Conservation (phyloP, 2,329 filamentous ascomycete genomes). For the Ophiostoma populinum region DNA sequence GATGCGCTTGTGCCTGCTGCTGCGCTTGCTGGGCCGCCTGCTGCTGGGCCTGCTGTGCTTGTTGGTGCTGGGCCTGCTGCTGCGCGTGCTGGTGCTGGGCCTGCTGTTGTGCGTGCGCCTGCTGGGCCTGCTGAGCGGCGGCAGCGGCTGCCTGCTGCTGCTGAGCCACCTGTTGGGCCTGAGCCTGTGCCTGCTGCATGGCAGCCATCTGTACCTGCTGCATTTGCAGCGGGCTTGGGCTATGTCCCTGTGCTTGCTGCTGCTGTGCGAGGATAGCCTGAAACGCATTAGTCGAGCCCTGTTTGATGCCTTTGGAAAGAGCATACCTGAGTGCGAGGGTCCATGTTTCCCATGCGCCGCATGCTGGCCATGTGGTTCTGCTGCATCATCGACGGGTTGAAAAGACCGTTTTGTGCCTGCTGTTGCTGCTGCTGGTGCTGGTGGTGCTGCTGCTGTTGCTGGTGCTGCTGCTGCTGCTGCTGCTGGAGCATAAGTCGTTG, state of each 20-base stretch:
- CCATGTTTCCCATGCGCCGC: slow-evolving; percentile 16
- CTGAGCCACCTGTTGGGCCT: slow-evolving; percentile 21
- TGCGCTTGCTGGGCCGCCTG: slow-evolving; percentile 19
- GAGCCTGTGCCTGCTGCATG: slow-evolving; percentile 22
- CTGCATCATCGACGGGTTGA: slow-evolving; percentile 37
- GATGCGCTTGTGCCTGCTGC: slow-evolving; percentile 29
- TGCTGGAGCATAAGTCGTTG: slow-evolving; percentile 20
- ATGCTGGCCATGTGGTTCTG: slow-evolving; percentile 21
- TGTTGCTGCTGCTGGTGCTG: slow-evolving; percentile 27
- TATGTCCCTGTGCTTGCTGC: slow-evolving; percentile 20
- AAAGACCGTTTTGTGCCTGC: slow-evolving; percentile 33
- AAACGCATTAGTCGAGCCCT: too few species aligned
- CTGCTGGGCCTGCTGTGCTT: slow-evolving; percentile 22
- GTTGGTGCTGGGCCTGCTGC: slow-evolving; percentile 16
- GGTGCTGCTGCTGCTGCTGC: slow-evolving; percentile 32
- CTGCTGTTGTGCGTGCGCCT: slow-evolving; percentile 18
- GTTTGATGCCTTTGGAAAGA: too few species aligned
- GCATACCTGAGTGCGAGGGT: background rate
- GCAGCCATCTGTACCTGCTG: slow-evolving; percentile 14
- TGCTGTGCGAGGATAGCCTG: slow-evolving; percentile 29
- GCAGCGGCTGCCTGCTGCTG: too few species aligned
- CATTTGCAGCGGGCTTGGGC: slow-evolving; percentile 17
- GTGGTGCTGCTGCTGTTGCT: slow-evolving; percentile 33
- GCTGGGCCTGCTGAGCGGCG: slow-evolving; percentile 5
- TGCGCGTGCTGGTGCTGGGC: slow-evolving; percentile 7